Conservation (phyloP, 805 yeast genomes). For the Helenozyma baotianmanensis region DNA sequence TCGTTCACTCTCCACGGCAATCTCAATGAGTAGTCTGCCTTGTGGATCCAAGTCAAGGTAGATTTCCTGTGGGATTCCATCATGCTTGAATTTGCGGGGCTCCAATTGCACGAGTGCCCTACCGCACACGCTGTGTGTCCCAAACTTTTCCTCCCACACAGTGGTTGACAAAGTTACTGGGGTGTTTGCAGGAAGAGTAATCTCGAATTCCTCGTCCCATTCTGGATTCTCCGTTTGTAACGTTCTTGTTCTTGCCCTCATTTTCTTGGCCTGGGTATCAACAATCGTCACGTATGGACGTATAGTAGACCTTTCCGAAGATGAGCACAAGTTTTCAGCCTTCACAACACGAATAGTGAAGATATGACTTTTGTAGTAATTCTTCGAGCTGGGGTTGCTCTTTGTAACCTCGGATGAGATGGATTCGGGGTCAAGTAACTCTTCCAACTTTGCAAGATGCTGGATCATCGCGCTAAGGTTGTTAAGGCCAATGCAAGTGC, state of each 20-base stretch:
- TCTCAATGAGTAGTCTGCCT: conserved; percentile 62
- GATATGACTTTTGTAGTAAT: conserved; percentile 43
- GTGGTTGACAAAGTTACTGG: conserved; percentile 51
- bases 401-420: conserved; percentile 40
- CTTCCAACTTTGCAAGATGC: conserved; percentile 51
- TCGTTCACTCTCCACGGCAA: conserved; percentile 75
- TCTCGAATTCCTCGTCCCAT: conserved; percentile 86
- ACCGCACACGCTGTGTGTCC: conserved; percentile 63
- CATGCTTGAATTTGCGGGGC: conserved; percentile 58
- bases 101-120: conserved; percentile 56
- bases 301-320: conserved; percentile 30
- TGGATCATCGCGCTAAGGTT: conserved; percentile 52
- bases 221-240: conserved; percentile 62
- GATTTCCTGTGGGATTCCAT: conserved; percentile 62
- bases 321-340: conserved; percentile 51
- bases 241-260: conserved; percentile 67
- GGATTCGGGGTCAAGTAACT: conserved; percentile 52
- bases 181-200: conserved; percentile 34
- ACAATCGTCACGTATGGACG: conserved; percentile 61
- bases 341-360: conserved; percentile 59
- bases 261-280: conserved; percentile 49
- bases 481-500: conserved; percentile 74
- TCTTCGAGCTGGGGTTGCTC: conserved; percentile 28
- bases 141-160: conserved; percentile 63
- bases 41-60: conserved; percentile 59